Evolutionary conservation across 129 eudicot species (phyloP), one percentile per base, ranked within the genome.

Genomic region (Pulicaria dysenterica): DNA sequence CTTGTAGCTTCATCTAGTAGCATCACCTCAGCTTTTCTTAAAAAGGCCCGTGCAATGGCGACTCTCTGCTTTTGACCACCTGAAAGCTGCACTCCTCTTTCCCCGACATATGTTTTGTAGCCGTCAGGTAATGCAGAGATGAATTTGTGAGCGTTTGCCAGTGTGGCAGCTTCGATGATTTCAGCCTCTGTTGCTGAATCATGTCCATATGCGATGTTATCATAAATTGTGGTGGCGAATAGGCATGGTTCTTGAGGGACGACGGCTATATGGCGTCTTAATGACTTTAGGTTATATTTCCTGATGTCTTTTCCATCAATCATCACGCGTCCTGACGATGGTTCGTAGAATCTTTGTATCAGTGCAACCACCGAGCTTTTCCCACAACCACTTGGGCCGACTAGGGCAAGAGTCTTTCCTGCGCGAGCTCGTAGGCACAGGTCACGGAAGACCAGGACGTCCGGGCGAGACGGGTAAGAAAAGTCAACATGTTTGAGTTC

Each of bases 161-260:
- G 73, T 13, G 91, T 87, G 37, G 98, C 96, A 2, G 98, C 96
- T 75, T 92, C 98, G 48, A 78, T 85, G 19, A 92, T 82, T 80
- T 92, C 98, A 3, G 98, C 79, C 39, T 87, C 98, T 3, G 96
- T 92, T 40, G 94, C 95, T 7, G 89, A 79, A 48, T 89, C 96
- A 14, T 79, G 86, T 7, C 98, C 98, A 9, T 92, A 92, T 1
- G 91, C 91, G 2, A 92, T 92, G 83, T 92, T 92, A 5, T 92
- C 98, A 1, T 92, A 83, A 7, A 92, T 88, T 4, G 98, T 84
- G 43, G 95, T 82, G 17, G 95, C 95, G 8, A 92, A 92, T 19
- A 92, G 89, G 79, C 98, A 92, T 2, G 98, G 98, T 65, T 92
- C 98, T 67, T 92, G 98, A 9, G 96, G 95, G 10, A 92, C 98